Base-by-base conservation (phyloP, 2,329 filamentous ascomycete species). In the Fusarium humuli region DNA sequence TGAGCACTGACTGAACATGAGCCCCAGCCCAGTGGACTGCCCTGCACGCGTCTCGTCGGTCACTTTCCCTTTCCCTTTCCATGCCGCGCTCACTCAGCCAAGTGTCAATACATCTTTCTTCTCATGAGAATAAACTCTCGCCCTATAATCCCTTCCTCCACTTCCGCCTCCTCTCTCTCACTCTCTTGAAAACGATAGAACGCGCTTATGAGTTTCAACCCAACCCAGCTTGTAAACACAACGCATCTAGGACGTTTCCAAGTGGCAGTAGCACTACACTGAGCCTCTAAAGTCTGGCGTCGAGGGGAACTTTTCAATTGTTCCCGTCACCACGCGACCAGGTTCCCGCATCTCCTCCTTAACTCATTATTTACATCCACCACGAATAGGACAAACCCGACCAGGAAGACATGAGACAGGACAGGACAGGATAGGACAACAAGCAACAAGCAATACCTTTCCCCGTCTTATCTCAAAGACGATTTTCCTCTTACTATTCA, bases 11-110 rank as follows among this genome's bases (percentile, higher is more conserved):
- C 34, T 37, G 34, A 18, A 37, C 34, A 37, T 37, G 34, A 37
- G 49, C 49, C 32, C 34, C 18, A 41, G 22, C 32, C 34, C 18
- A 41, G 22, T 41, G 25, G 30, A 32, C 27, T 27, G 20, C 34
- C 27, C 34, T 27, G 73, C 75, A 78, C 76, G 76, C 76, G 75
- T 78, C 76, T 74, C 22, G 30, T 50, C 23, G n/a, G 20, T 40
- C 48, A 16, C 45, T 40, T 50, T 57, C 45, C 67, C 67, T 62
- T 54, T 56, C 23, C 67, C 67, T 62, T 54, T 57, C 23, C 67
- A 65, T 62, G 54, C 68, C 67, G 65, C 69, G 65, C 61, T 67
- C 62, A 63, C 52, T 55, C 59, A 56, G 61, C 61, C 62, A 71
- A 68, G 57, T 63, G 63, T 49, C 55, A 27, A 50, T 57, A 57